Percentiles rank a stretch among this genome's conserved stretches.
Conservation (phyloP, 345 rosid genomes). For the Pistacia vera region DNA sequence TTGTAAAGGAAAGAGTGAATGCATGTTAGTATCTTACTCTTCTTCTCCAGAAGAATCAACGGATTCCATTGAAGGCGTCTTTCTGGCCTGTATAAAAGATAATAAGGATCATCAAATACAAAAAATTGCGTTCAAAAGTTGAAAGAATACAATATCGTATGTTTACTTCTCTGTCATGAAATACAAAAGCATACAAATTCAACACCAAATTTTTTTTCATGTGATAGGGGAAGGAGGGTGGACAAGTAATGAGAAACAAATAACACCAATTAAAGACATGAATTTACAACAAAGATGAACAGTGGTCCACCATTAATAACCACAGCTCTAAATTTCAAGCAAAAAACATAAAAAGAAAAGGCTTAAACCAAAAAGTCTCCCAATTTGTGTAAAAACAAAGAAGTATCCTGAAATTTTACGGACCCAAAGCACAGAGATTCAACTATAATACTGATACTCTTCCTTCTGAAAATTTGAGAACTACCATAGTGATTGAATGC, state of each 20-base stretch:
- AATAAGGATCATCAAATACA: constrained; percentile 20
- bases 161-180: background rate
- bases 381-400: background rate
- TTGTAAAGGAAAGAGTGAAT: constrained; percentile 8
- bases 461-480: background rate
- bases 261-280: background rate
- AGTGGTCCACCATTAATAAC: too few relatives aligned
- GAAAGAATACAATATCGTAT: background rate
- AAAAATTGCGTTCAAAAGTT: background rate
- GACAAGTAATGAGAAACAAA: too few relatives aligned
- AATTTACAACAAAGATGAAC: background rate
- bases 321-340: too few relatives aligned
- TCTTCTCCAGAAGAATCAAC: constrained; percentile 98
- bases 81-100: constrained; percentile 62
- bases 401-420: background rate
- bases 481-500: background rate
- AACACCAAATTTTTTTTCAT: too few relatives aligned
- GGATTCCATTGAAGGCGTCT: constrained; percentile 83
- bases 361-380: too few relatives aligned
- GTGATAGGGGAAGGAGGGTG: too few relatives aligned
- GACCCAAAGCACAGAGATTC: background rate
- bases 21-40: constrained; percentile 67
- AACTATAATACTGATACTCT: background rate
- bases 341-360: too few relatives aligned
- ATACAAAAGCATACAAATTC: background rate